Conservation (phyloP, 306 rosid species). For the Lathyrus aphaca region DNA sequence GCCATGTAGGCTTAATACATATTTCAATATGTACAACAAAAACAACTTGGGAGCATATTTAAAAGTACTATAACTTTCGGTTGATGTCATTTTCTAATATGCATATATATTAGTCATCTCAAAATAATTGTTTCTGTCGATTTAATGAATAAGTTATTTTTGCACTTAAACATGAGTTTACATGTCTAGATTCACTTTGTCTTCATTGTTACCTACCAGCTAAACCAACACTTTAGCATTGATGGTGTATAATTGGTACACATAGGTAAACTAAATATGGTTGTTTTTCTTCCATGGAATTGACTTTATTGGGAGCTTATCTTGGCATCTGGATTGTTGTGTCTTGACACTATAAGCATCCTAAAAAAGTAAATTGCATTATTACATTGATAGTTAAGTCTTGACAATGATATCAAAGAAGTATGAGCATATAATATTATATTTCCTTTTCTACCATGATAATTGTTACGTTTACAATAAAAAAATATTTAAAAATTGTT, state of each 20-base stretch:
- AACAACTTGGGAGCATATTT: neutral
- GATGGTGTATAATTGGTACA: slow-evolving; percentile 24
- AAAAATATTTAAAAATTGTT: too few species aligned
- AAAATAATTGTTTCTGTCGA: too few species aligned
- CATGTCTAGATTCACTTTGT: slow-evolving; percentile 21
- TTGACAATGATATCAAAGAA: slow-evolving; percentile 27
- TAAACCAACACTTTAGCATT: neutral
- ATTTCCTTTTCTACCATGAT: too few species aligned
- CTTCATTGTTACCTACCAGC: neutral
- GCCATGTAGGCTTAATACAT: slow-evolving; percentile 9
- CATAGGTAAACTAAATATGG: neutral
- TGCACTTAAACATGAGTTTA: too few species aligned
- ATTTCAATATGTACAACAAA: neutral
- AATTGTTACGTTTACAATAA: too few species aligned
- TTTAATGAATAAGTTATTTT: too few species aligned
- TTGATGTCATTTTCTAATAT: slow-evolving; percentile 38
- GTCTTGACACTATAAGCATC: slow-evolving; percentile 7
- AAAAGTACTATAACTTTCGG: slow-evolving; percentile 26
- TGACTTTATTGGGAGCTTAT: slow-evolving; percentile 36
- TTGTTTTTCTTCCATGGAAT: slow-evolving; percentile 21
- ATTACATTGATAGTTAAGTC: slow-evolving; percentile 2
- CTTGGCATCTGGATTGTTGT: slow-evolving; percentile 45
- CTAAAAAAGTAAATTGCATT: slow-evolving; percentile 4
- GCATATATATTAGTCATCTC: too few species aligned
- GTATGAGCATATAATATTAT: too few species aligned